Evolutionary conservation across 495 filamentous ascomycete genomes (phyloP).

Genomic region (Tuber magnatum): DNA sequence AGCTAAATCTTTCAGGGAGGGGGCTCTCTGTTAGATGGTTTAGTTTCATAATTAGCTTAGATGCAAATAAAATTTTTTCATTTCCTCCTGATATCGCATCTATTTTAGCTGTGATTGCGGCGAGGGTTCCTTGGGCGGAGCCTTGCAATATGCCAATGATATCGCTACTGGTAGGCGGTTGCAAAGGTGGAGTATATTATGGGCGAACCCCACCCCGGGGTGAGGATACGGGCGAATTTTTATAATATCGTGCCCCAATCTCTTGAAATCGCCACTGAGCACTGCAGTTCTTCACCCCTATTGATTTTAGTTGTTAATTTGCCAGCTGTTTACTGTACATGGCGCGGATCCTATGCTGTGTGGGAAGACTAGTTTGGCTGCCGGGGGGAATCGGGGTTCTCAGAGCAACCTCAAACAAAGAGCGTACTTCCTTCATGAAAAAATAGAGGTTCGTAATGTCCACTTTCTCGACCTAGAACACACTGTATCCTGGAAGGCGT

Average conservation of each 20-base stretch:
- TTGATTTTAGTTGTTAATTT: neutral
- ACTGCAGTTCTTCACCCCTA: neutral
- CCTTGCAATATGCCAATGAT: neutral
- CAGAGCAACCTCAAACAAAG: neutral
- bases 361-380: neutral
- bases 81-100: neutral
- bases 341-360: neutral
- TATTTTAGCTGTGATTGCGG: neutral
- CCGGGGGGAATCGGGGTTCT: neutral
- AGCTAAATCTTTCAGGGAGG: neutral
- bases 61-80: neutral
- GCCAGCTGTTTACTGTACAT: neutral
- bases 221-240: neutral
- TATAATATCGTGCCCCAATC: neutral
- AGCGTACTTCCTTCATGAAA: neutral
- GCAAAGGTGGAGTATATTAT: neutral
- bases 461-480: neutral
- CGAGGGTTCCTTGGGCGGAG: neutral
- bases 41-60: neutral
- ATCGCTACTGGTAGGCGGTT: no score
- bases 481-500: neutral
- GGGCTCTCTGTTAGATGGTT: neutral
- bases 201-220: neutral
- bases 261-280: neutral
- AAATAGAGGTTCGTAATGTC: neutral